A percentile compares a stretch with the other conserved stretches of the same genome.
Evolutionary conservation across 371 early-diverging fungal species (phyloP).

Genomic region (Actinomortierella wolfii): DNA sequence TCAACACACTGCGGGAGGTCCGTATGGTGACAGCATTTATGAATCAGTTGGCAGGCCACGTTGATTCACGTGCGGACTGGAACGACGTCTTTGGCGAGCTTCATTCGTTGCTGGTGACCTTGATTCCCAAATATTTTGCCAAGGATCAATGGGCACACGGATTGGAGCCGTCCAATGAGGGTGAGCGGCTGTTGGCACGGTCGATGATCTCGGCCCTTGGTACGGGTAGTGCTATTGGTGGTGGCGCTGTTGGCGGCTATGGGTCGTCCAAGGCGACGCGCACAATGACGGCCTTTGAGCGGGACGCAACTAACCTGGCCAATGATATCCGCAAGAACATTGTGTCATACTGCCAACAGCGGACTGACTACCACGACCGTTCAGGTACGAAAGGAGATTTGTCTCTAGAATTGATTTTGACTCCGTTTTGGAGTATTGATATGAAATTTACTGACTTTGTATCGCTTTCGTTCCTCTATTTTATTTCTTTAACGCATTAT

Average conservation of each 20-base stretch:
- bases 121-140: constrained; percentile 52
- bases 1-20: constrained; percentile 42
- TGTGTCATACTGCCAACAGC: constrained; percentile 51
- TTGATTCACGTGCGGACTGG: constrained; percentile 1
- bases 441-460: too few relatives aligned
- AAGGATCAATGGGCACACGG: constrained; percentile 43
- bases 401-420: too few relatives aligned
- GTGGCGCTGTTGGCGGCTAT: constrained; percentile 8
- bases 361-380: constrained; percentile 30
- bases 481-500: not conserved
- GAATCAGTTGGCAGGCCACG: constrained; percentile 40
- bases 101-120: constrained; percentile 51
- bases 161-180: constrained; percentile 38
- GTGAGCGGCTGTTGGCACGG: constrained; percentile 26
- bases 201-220: constrained; percentile 25
- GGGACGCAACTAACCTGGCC: constrained; percentile 38
- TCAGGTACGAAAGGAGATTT: constrained; percentile 15
- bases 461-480: not conserved
- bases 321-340: constrained; percentile 48
- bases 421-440: too few relatives aligned
- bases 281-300: constrained; percentile 23
- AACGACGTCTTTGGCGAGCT: constrained; percentile 46
- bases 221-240: constrained; percentile 8
- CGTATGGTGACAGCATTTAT: constrained; percentile 39
- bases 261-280: not conserved